Percentiles rank a stretch among this genome's conserved stretches.
phyloP scores from a whole-genome alignment of 768 basidiomycete species.

The Agaricus subrufescens region DNA sequence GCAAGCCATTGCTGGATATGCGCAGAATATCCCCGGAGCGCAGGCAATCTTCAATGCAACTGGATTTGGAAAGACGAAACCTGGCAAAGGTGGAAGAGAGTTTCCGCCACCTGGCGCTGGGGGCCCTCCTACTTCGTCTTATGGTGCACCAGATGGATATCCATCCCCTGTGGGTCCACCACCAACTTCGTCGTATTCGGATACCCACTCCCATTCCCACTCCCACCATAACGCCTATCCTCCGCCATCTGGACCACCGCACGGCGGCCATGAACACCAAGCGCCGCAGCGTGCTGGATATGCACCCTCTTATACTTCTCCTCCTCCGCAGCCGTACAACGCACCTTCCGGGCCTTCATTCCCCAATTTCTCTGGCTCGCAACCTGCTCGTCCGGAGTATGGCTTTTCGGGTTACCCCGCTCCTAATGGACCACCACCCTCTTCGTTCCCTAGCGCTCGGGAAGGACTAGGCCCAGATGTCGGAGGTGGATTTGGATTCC shows the following conservation, averaged over 20 bases:
- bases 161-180: slow-evolving; percentile 17
- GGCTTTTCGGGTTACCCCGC: background rate
- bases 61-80: slow-evolving; percentile 20
- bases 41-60: slow-evolving; percentile 31
- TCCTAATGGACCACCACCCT: background rate
- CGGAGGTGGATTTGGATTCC: slow-evolving; percentile 4
- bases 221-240: background rate
- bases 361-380: slow-evolving; percentile 10
- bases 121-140: slow-evolving; percentile 4
- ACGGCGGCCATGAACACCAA: background rate
- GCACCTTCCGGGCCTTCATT: slow-evolving; percentile 15
- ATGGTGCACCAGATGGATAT: slow-evolving; percentile 19
- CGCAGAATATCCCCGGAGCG: slow-evolving; percentile 43
- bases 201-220: background rate
- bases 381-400: background rate
- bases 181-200: slow-evolving; percentile 15
- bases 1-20: slow-evolving; percentile 41
- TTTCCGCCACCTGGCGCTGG: slow-evolving; percentile 1
- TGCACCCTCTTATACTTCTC: slow-evolving; percentile 27
- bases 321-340: slow-evolving; percentile 16
- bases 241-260: background rate
- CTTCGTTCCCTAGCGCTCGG: slow-evolving; percentile 4
- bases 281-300: slow-evolving; percentile 23
- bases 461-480: background rate
- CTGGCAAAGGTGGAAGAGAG: slow-evolving; percentile 18